These are phyloP conservation scores for Priceomyces melissophilus DNA, from an alignment of 805 yeast genomes.

Conservation along the genomic window DNA sequence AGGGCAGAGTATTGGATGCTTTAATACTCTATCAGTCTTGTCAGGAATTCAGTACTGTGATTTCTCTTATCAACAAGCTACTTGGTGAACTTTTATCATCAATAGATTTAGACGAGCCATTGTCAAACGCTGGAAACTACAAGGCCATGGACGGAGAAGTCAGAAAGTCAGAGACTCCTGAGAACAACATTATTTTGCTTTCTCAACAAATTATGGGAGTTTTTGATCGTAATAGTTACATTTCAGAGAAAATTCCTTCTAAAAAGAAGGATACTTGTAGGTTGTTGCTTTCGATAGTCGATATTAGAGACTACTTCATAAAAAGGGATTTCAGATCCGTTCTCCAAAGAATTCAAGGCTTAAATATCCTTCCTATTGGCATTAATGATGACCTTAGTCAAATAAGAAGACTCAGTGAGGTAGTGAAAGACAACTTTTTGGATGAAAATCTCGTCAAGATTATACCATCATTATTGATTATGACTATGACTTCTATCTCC, in stretches of 20 bases:
- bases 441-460: constrained; percentile 74
- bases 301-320: constrained; percentile 60
- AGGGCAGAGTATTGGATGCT: constrained; percentile 84
- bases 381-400: constrained; percentile 46
- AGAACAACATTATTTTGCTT: constrained; percentile 45
- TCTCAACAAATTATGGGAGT: constrained; percentile 43
- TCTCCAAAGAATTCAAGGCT: constrained; percentile 49
- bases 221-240: constrained; percentile 55
- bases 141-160: constrained; percentile 33
- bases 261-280: constrained; percentile 63
- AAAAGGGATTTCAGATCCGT: constrained; percentile 57
- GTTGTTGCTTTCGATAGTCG: constrained; percentile 61
- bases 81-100: constrained; percentile 75
- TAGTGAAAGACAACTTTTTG: constrained; percentile 51
- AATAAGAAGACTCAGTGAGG: constrained; percentile 65
- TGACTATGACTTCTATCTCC: constrained; percentile 75
- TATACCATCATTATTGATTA: constrained; percentile 73
- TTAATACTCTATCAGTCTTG: constrained; percentile 81
- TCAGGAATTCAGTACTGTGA: constrained; percentile 81
- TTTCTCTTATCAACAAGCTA: constrained; percentile 66
- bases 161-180: constrained; percentile 34
- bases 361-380: constrained; percentile 64
- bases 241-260: constrained; percentile 51
- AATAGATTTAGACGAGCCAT: constrained; percentile 62
- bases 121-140: constrained; percentile 41